A percentile compares a stretch with the other conserved stretches of the same genome.
These are phyloP conservation scores for Suillus variegatus DNA, from an alignment of 768 basidiomycete genomes.

Conservation along the genomic window DNA sequence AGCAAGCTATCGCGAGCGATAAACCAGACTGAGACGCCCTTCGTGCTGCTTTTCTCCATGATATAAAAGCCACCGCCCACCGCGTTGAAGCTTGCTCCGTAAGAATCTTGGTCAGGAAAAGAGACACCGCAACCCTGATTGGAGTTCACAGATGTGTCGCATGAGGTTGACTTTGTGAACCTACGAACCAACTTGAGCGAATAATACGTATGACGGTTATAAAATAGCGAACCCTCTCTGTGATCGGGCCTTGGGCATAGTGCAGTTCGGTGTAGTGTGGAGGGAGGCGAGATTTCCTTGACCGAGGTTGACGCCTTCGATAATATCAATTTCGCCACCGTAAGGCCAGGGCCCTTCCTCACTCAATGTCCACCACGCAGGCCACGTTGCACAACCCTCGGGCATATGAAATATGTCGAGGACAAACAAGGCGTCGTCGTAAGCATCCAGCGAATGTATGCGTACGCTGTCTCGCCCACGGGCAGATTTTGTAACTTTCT, in stretches of 20 bases:
- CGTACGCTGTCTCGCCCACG: conserved; percentile 61
- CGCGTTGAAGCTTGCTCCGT: conserved; percentile 50
- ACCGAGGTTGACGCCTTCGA: conserved; percentile 60
- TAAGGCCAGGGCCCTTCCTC: conserved; percentile 54
- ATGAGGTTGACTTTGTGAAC: conserved; percentile 41
- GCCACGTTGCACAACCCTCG: conserved; percentile 60
- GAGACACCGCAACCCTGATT: conserved; percentile 66
- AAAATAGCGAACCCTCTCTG: conserved; percentile 47
- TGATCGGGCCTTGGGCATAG: conserved; percentile 39
- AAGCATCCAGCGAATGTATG: conserved; percentile 47
- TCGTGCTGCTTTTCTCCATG: conserved; percentile 40
- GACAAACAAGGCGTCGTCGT: conserved; percentile 47
- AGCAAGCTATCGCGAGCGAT: conserved; percentile 54
- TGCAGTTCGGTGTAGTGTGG: conserved; percentile 54
- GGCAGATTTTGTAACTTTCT: conserved; percentile 33
- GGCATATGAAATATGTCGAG: conserved; percentile 64
- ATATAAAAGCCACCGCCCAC: conserved; percentile 64
- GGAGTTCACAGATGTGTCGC: conserved; percentile 49
- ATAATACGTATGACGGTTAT: neutral
- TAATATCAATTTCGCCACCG: conserved; percentile 63
- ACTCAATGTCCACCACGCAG: conserved; percentile 64
- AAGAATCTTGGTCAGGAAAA: conserved; percentile 40
- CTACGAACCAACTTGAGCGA: conserved; percentile 26
- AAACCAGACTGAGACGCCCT: conserved; percentile 60
- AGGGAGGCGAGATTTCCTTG: conserved; percentile 50